A percentile compares a stretch with the other conserved stretches of the same genome.
Evolutionary conservation across 768 basidiomycete genomes (phyloP).

Genomic region (Tricholoma flavovirens): DNA sequence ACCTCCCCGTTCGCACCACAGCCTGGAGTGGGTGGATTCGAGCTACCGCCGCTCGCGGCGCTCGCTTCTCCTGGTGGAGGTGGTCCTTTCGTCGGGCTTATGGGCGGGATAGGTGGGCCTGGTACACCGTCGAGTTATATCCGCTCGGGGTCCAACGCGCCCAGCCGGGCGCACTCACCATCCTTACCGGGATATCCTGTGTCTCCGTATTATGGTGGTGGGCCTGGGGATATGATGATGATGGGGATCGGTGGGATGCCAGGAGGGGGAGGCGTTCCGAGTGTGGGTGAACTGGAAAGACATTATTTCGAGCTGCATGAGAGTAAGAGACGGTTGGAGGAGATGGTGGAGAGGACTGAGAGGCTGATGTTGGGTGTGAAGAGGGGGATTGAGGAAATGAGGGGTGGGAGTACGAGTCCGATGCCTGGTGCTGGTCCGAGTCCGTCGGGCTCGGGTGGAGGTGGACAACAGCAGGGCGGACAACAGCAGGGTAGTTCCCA

Average conservation of each 20-base stretch:
- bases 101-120: slow-evolving; percentile 24
- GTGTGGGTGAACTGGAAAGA: slow-evolving; percentile 57
- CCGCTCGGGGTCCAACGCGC: slow-evolving; percentile 58
- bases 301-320: slow-evolving; percentile 64
- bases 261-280: slow-evolving; percentile 28
- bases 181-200: slow-evolving; percentile 34
- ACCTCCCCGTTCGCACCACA: slow-evolving; percentile 9
- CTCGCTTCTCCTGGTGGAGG: slow-evolving; percentile 21
- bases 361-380: slow-evolving; percentile 65
- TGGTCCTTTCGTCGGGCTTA: slow-evolving; percentile 2
- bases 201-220: slow-evolving; percentile 23
- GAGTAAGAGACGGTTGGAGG: slow-evolving; percentile 60
- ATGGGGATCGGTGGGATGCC: slow-evolving; percentile 24
- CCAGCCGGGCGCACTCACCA: slow-evolving; percentile 71
- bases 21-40: slow-evolving; percentile 34
- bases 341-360: slow-evolving; percentile 73
- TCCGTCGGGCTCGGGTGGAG: background rate
- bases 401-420: slow-evolving; percentile 24
- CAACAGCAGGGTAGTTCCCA: no score
- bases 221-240: slow-evolving; percentile 29
- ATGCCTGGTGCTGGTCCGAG: background rate
- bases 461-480: background rate
- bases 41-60: slow-evolving; percentile 53
- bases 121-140: slow-evolving; percentile 51
- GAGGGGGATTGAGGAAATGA: slow-evolving; percentile 74